Conservation (phyloP, 2,329 filamentous ascomycete genomes). For the Colletotrichum noveboracense region DNA sequence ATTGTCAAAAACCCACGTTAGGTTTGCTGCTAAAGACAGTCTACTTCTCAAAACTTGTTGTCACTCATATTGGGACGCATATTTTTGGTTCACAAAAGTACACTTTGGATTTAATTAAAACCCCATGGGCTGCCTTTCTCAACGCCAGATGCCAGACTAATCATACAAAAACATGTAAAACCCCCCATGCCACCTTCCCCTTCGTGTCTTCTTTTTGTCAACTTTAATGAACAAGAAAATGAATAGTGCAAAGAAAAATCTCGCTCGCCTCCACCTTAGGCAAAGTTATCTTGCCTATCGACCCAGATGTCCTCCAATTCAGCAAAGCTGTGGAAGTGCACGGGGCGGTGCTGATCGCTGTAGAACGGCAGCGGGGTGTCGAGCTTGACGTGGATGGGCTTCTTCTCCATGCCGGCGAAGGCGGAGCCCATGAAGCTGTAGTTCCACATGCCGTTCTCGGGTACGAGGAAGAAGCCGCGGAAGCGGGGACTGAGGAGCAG, state of each 20-base stretch:
- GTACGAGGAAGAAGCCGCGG: slow-evolving; percentile 94
- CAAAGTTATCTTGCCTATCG: slow-evolving; percentile 91
- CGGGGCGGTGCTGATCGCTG: slow-evolving; percentile 85
- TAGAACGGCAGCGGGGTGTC: slow-evolving; percentile 93
- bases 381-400: slow-evolving; percentile 87
- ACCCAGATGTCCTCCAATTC: slow-evolving; percentile 98
- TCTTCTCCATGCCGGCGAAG: slow-evolving; percentile 90
- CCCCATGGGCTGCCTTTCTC: neutral
- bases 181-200: neutral
- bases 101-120: slow-evolving; percentile 10
- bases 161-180: neutral
- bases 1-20: no score
- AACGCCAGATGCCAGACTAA: neutral
- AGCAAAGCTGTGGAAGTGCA: slow-evolving; percentile 97
- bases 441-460: slow-evolving; percentile 91
- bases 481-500: slow-evolving; percentile 92
- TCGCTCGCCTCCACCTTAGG: slow-evolving; percentile 53
- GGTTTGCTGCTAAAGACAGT: no score
- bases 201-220: neutral
- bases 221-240: neutral
- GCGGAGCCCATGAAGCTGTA: slow-evolving; percentile 96
- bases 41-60: no score
- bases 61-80: no score
- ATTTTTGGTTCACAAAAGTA: neutral
- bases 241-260: neutral